These are phyloP conservation scores for Periconia macrospinosa DNA, from an alignment of 2,329 filamentous ascomycete species.

Conservation along the genomic window DNA sequence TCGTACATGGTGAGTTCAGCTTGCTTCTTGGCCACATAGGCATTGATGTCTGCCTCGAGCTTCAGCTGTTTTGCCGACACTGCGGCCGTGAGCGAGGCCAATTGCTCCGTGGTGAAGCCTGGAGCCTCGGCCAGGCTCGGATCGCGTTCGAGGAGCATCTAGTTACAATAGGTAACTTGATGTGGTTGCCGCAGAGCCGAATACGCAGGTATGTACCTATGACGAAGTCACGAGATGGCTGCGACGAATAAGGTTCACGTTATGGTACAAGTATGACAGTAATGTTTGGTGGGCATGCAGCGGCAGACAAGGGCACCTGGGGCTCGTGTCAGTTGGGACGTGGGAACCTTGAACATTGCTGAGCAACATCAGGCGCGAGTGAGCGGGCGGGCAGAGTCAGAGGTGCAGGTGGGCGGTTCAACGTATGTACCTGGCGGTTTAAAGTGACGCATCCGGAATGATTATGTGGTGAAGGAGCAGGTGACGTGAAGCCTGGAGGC, in stretches of 20 bases:
- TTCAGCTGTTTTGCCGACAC: constrained; percentile 37
- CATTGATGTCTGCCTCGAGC: constrained; percentile 39
- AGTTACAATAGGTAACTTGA: constrained; percentile 11
- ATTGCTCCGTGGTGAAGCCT: constrained; percentile 34
- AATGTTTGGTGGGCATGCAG: constrained; percentile 7
- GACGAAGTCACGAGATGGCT: constrained; percentile 19
- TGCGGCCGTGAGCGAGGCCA: constrained; percentile 32
- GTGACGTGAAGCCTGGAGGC: constrained; percentile 7
- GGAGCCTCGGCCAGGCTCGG: constrained; percentile 35
- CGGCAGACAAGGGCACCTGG: constrained; percentile 14
- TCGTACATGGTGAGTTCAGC: constrained; percentile 34
- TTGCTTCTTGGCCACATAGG: constrained; percentile 39
- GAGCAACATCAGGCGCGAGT: neutral
- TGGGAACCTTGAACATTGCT: neutral
- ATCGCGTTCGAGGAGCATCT: constrained; percentile 35
- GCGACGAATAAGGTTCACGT: constrained; percentile 16
- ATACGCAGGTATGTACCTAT: constrained; percentile 13
- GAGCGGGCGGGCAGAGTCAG: neutral
- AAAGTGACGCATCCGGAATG: constrained; percentile 34
- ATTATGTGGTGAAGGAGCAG: constrained; percentile 2
- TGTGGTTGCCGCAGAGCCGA: too few relatives aligned
- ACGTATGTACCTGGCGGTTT: constrained; percentile 26
- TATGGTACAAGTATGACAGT: constrained; percentile 2
- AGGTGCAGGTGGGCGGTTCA: constrained; percentile 2
- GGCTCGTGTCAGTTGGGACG: constrained; percentile 15